Conservation (phyloP, 208 protist genomes). For the Trichomonas vaginalis region DNA sequence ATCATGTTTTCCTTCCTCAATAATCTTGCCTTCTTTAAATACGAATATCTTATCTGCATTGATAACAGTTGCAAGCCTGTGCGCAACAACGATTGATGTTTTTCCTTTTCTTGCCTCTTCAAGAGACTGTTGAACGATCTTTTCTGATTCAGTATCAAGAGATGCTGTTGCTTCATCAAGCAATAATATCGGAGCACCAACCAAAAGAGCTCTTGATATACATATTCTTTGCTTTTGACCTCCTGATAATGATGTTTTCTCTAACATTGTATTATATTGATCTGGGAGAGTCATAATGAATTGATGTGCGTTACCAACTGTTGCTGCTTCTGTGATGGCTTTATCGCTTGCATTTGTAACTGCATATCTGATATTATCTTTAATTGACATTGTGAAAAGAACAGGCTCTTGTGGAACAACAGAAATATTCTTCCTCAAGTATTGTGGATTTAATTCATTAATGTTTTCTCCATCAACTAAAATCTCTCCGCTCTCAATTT, state of each 20-base stretch:
- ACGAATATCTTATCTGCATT: background rate
- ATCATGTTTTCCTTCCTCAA: background rate
- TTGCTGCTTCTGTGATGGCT: slow-evolving; percentile 30
- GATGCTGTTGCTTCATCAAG: background rate
- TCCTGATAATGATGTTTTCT: background rate
- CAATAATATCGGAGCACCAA: background rate
- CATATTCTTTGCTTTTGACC: too few relatives aligned
- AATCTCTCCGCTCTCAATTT: slow-evolving; percentile 41
- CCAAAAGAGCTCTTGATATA: background rate
- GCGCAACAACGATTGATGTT: background rate
- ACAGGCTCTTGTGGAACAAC: slow-evolving; percentile 39
- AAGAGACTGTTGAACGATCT: background rate
- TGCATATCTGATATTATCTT: slow-evolving; percentile 42
- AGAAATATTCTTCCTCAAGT: slow-evolving; percentile 32
- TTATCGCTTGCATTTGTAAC: slow-evolving; percentile 24
- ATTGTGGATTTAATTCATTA: slow-evolving; percentile 31
- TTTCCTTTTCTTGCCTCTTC: background rate
- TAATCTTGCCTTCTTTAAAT: background rate
- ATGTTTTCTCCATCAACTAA: slow-evolving; percentile 44
- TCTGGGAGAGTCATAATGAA: slow-evolving; percentile 38
- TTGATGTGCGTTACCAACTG: slow-evolving; percentile 37
- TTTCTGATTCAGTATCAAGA: background rate
- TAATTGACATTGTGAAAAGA: slow-evolving; percentile 36
- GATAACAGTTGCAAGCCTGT: background rate
- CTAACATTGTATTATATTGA: slow-evolving; percentile 37